Evolutionary conservation across 805 yeast species (phyloP).

Genomic region (Nakazawaea ernobii): DNA sequence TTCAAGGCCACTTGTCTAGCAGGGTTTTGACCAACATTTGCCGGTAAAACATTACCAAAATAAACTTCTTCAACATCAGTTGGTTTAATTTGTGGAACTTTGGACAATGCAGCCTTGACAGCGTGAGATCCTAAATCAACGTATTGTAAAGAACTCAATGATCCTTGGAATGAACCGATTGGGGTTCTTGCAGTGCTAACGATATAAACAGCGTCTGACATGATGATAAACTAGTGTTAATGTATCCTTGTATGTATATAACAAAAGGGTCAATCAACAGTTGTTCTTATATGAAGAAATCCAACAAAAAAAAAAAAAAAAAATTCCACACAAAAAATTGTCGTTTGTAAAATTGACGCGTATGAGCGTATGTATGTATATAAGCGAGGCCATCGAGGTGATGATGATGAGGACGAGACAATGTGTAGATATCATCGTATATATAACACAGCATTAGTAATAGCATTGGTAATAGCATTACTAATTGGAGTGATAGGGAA

Average conservation of each 20-base stretch:
- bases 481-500: no score
- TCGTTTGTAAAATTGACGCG: not conserved
- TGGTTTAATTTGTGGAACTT: slow-evolving; percentile 76
- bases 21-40: slow-evolving; percentile 94
- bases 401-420: no score
- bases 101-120: slow-evolving; percentile 79
- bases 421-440: no score
- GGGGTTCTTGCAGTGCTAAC: slow-evolving; percentile 94
- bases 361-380: no score
- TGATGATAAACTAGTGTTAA: no score
- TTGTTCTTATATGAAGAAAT: not conserved
- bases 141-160: slow-evolving; percentile 66
- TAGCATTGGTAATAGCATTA: no score
- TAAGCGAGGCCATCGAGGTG: no score
- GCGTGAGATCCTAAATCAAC: slow-evolving; percentile 91
- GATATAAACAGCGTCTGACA: slow-evolving; percentile 59
- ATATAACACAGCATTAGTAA: no score
- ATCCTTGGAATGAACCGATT: slow-evolving; percentile 89
- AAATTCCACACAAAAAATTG: not conserved
- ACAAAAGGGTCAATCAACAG: not conserved
- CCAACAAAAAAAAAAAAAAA: not conserved
- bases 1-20: slow-evolving; percentile 95
- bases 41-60: slow-evolving; percentile 90
- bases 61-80: slow-evolving; percentile 80
- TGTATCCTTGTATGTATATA: not conserved